Evolutionary conservation across 768 basidiomycete species (phyloP), one percentile per base, ranked within the genome.

Genomic region (Leccinum imitatum): DNA sequence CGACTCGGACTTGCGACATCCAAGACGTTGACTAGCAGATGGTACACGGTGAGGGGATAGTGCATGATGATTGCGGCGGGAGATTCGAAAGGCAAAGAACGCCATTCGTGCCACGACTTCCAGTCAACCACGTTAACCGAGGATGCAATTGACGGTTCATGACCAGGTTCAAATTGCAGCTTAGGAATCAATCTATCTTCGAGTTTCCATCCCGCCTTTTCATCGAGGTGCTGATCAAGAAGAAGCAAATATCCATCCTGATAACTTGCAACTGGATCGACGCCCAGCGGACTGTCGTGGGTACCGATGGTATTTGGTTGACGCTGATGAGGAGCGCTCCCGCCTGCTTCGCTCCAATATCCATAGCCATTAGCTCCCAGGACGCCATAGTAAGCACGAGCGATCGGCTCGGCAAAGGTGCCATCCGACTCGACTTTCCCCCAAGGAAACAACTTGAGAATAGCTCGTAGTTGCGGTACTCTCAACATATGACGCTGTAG

Each of bases 21-120:
- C 15, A 81, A 65, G 51, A 76, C 65, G 50, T 76, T 64, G 54
- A 72, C 72, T 39, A 77, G 62, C 25, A 81, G 62, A 21, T 75
- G 70, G 59, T 79, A 81, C 23, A 78, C 68, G 15, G 74, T 71
- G 61, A 82, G 65, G 9, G 80, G 78, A 62, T 73, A 80, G 54
- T 79, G 76, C 64, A 82, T 69, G n/a, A 79, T 69, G 39, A 82
- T 69, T 25, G 74, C 78, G 0, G 78, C 79, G 8, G 79, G 78
- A 21, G 80, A 80, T 25, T 68, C 67, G 41, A 79, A 66, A 37
- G 80, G 75, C 21, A 82, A 65, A 51, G 74, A 71, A 39, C 81
- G 76, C 81, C 80, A 81, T 51, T 72, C 61, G 64, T 81, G 77
- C 69, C 79, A 82, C 25, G 76, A 75, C 33, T 68, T 70, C 81